Percentiles rank a stretch among this genome's conserved stretches.
Evolutionary conservation across 2,329 filamentous ascomycete genomes (phyloP).

Genomic region (Cryphonectria nitschkei): DNA sequence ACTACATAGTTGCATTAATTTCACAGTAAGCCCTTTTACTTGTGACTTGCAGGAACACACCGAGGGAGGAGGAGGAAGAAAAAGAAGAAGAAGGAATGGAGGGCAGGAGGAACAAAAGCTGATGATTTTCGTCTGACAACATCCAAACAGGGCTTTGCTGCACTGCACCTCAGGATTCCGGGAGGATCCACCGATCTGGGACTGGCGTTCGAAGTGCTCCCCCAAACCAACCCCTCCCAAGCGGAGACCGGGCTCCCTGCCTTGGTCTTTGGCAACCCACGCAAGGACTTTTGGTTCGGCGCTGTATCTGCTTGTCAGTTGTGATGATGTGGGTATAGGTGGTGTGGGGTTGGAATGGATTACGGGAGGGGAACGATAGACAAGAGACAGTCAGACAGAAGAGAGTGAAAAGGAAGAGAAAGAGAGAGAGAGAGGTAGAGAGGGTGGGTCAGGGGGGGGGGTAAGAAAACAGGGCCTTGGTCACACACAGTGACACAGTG

Average conservation of each 20-base stretch:
- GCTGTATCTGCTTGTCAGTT: too few relatives aligned
- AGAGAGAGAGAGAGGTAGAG: neutral
- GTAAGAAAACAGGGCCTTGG: neutral
- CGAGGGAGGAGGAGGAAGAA: neutral
- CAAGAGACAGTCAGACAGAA: neutral
- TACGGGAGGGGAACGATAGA: neutral
- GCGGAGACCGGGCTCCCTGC: conserved; percentile 2
- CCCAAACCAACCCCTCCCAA: neutral
- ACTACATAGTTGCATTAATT: too few relatives aligned
- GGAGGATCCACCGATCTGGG: conserved; percentile 25
- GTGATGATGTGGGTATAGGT: neutral
- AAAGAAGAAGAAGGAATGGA: too few relatives aligned
- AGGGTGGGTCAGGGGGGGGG: too few relatives aligned
- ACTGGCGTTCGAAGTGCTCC: neutral
- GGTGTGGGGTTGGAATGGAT: conserved; percentile 1
- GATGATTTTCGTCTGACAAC: conserved; percentile 5
- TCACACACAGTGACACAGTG: neutral
- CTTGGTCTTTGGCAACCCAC: neutral
- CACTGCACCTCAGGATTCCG: conserved; percentile 5
- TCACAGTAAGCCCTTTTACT: too few relatives aligned
- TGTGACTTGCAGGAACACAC: too few relatives aligned
- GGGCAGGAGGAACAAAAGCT: conserved; percentile 4
- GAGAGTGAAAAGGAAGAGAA: neutral
- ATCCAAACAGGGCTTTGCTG: neutral
- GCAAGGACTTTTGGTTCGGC: neutral